Evolutionary conservation across 73 alveolate genomes (phyloP), one percentile per base, ranked within the genome.

Genomic region (Paraurostyla sp.): DNA sequence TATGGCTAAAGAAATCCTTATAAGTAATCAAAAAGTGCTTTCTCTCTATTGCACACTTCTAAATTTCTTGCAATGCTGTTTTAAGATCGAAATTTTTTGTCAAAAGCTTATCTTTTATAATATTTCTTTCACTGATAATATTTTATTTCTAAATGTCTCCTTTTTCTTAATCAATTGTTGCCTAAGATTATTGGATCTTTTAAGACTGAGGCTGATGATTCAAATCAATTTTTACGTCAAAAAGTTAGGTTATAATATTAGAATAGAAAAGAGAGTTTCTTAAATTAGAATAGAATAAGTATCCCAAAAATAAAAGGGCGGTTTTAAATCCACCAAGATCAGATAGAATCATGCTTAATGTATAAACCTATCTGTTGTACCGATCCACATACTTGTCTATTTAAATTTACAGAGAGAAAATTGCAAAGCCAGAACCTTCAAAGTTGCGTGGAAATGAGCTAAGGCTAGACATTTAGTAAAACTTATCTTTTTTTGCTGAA

Each of bases 311-410:
- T 48, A 75, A 49, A 9, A 75, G 33, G 25, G 51, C 29, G 6
- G 69, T 18, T 29, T 75, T 2, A 30, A 75, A 27, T 7, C 87
- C 87, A 7, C 87, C 87, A 4, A 75, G 32, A 3, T 75, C 71
- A 25, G 22, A 43, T 6, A 75, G 32, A 3, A 75, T 33, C 22
- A 9, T 22, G 23, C 20, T 20, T 13, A 75, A 6, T 15, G 75
- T 75, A 50, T 75, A 75, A 4, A 75, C 87, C 27, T 43, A 46
- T 46, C 87, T 43, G 32, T 49, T 18, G 27, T 48, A 48, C 33
- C 33, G 9, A 49, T 75, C 87, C 29, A n/a, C 13, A 16, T 22
- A 40, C 18, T 43, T 46, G 33, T 75, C 87, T 3, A 75, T 15
- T 69, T 69, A 69, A 18, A 69, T 60, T 27, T 60, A 23, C 25